A percentile compares a stretch with the other conserved stretches of the same genome.
Evolutionary conservation across 139 green algal genomes (phyloP).

Genomic region (Picochlorum costavermella): DNA sequence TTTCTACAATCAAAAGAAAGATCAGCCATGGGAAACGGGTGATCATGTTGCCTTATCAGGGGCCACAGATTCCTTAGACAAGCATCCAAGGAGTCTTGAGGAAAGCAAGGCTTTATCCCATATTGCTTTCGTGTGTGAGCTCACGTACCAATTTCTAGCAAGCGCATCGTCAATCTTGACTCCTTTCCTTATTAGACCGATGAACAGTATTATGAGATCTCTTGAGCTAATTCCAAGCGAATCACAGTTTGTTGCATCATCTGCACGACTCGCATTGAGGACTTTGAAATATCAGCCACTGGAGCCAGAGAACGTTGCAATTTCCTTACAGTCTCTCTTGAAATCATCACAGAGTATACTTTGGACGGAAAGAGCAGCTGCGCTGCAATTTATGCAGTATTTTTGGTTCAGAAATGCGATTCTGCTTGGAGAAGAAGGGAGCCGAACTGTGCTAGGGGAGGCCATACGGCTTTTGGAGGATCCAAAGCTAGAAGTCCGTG

Average conservation of each 20-base stretch:
- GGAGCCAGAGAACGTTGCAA: constrained; percentile 19
- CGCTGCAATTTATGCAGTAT: constrained; percentile 56
- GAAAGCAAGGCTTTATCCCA: neutral
- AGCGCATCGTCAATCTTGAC: neutral
- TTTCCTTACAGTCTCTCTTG: constrained; percentile 16
- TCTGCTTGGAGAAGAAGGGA: constrained; percentile 35
- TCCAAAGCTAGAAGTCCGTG: constrained; percentile 60
- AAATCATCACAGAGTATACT: constrained; percentile 17
- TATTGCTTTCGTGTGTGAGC: neutral
- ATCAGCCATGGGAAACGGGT: neutral
- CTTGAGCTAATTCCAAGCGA: constrained; percentile 62
- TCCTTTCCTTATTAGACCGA: constrained; percentile 42
- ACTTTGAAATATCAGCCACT: constrained; percentile 62
- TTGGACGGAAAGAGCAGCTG: constrained; percentile 63
- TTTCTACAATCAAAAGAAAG: neutral
- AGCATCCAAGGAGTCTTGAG: neutral
- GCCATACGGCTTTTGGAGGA: constrained; percentile 55
- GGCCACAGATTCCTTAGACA: neutral
- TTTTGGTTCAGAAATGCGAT: constrained; percentile 76
- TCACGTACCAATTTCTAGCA: neutral
- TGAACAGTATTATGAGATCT: constrained; percentile 51
- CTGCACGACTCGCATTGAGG: constrained; percentile 39
- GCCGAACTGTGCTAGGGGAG: constrained; percentile 11
- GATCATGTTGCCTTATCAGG: too few species aligned
- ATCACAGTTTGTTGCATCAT: constrained; percentile 53